Evolutionary conservation across 2,329 filamentous ascomycete genomes (phyloP).

Genomic region (Penicillium sp.): DNA sequence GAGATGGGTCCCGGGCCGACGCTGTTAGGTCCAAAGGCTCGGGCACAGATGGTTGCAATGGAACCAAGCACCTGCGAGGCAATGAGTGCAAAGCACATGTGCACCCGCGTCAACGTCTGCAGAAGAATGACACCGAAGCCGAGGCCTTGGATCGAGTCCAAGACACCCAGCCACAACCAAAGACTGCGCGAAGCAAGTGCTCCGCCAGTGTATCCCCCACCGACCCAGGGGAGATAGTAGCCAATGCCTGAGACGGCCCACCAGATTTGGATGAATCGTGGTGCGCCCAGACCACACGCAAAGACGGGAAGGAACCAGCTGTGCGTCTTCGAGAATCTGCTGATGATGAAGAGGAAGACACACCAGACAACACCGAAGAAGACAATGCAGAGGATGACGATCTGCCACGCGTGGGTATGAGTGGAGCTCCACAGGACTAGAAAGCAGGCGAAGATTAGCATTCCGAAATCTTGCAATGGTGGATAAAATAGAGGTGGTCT

Average conservation of each 20-base stretch:
- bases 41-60: conserved; percentile 62
- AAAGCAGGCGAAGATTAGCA: not conserved
- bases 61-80: conserved; percentile 64
- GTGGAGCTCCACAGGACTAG: conserved; percentile 59
- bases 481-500: conserved; percentile 13
- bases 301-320: conserved; percentile 69
- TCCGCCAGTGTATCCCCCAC: conserved; percentile 54
- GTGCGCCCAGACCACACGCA: conserved; percentile 65
- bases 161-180: conserved; percentile 68
- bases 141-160: conserved; percentile 66
- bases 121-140: conserved; percentile 69
- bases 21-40: conserved; percentile 62
- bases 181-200: conserved; percentile 60
- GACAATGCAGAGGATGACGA: conserved; percentile 53
- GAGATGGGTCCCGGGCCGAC: conserved; percentile 64
- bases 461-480: not conserved
- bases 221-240: conserved; percentile 62
- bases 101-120: conserved; percentile 65
- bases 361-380: conserved; percentile 62
- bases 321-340: conserved; percentile 59
- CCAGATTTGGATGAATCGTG: conserved; percentile 68
- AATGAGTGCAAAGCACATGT: conserved; percentile 64
- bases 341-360: conserved; percentile 49
- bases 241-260: conserved; percentile 65
- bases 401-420: conserved; percentile 58